Evolutionary conservation across 192 early-diverging fungal species (phyloP).

Genomic region (Helicostylum pulchrum): DNA sequence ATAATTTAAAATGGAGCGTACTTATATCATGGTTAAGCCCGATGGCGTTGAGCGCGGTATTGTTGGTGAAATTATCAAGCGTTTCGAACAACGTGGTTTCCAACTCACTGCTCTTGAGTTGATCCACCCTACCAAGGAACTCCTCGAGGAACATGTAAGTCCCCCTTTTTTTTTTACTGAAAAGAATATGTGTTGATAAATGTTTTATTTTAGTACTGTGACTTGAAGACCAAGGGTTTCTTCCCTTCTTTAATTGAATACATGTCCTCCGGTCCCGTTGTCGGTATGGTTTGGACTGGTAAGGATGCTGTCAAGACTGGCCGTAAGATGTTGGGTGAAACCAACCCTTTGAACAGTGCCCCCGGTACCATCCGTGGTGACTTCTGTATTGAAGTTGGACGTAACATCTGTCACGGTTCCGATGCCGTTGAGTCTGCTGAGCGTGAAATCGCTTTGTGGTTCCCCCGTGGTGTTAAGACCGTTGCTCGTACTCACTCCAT

Average conservation of each 20-base stretch:
- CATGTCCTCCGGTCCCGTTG: slow-evolving; percentile 93
- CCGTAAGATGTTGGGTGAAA: slow-evolving; percentile 83
- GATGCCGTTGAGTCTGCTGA: slow-evolving; percentile 86
- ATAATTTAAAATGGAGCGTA: slow-evolving; percentile 40
- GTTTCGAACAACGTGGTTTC: slow-evolving; percentile 90
- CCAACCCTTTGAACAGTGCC: slow-evolving; percentile 84
- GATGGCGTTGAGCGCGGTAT: slow-evolving; percentile 74
- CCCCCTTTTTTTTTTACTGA: background rate
- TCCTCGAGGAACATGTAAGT: slow-evolving; percentile 42
- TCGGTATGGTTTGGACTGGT: slow-evolving; percentile 92
- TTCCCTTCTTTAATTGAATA: slow-evolving; percentile 80
- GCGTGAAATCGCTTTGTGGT: slow-evolving; percentile 74
- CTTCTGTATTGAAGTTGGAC: slow-evolving; percentile 80
- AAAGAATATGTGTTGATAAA: background rate
- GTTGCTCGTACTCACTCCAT: slow-evolving; percentile 18
- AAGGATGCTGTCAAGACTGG: slow-evolving; percentile 90
- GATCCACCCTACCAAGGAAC: slow-evolving; percentile 64
- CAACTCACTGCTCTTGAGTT: slow-evolving; percentile 85
- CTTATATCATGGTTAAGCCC: slow-evolving; percentile 61
- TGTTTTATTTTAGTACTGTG: slow-evolving; percentile 55
- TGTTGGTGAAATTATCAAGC: slow-evolving; percentile 90
- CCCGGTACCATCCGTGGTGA: slow-evolving; percentile 97
- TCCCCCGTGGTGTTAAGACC: slow-evolving; percentile 31
- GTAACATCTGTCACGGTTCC: slow-evolving; percentile 92
- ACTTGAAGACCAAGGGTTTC: slow-evolving; percentile 82